Conservation (phyloP, 305 asterid species). For the Fraxinus angustifolia region DNA sequence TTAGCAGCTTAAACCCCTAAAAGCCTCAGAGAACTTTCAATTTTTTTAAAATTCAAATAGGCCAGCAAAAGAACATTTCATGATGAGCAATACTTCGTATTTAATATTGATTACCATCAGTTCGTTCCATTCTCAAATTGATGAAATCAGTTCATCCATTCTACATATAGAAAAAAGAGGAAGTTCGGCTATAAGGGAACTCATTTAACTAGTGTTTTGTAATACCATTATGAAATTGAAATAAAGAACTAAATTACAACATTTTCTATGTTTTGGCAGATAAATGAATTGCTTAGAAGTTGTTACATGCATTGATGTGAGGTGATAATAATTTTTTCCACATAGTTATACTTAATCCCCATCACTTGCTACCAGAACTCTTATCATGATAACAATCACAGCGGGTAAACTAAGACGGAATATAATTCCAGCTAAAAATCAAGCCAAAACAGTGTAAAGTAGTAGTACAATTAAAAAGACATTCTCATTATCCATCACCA, state of each 20-base stretch:
- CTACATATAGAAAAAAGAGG: neutral
- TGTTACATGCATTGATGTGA: neutral
- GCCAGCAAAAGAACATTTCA: neutral
- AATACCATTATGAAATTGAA: neutral
- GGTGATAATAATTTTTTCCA: neutral
- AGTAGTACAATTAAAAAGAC: neutral
- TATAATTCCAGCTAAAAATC: neutral
- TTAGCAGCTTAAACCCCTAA: neutral
- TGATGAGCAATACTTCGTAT: neutral
- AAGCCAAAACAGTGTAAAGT: neutral
- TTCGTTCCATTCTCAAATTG: neutral
- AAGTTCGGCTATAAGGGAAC: neutral
- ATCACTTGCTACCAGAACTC: neutral
- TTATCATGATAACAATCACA: neutral
- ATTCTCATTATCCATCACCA: neutral
- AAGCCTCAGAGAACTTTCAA: neutral
- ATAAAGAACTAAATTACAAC: neutral
- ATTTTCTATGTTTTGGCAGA: neutral
- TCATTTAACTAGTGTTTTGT: neutral
- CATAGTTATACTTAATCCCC: neutral
- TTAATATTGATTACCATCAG: neutral
- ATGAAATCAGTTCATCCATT: neutral
- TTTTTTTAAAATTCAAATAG: neutral
- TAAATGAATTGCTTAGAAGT: neutral
- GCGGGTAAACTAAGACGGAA: neutral